A percentile compares a stretch with the other conserved stretches of the same genome.
These are phyloP conservation scores for Gentiana straminea DNA, from an alignment of 257 asterid species.

Conservation along the genomic window DNA sequence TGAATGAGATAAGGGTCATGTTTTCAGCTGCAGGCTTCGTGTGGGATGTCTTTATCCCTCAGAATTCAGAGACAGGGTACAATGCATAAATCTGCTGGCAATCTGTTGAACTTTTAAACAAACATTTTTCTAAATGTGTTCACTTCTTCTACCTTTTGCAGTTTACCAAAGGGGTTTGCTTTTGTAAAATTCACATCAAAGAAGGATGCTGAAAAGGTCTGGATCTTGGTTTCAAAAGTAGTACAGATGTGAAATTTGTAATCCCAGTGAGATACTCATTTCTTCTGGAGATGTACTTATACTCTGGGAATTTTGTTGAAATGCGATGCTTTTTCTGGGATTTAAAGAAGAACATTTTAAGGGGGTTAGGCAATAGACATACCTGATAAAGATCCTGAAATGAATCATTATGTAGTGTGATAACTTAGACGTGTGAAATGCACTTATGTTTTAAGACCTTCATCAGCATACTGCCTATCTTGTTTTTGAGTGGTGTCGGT, in stretches of 20 bases:
- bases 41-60: conserved; percentile 91
- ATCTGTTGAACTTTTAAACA: neutral
- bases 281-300: neutral
- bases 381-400: too few species aligned
- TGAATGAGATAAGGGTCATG: conserved; percentile 60
- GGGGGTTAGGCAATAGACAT: neutral
- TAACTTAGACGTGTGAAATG: too few species aligned
- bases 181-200: conserved; percentile 84
- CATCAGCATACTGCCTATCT: too few species aligned
- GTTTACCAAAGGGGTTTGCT: conserved; percentile 84
- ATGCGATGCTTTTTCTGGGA: neutral
- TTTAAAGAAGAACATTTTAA: neutral
- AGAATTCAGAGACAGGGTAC: conserved; percentile 74
- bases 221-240: neutral
- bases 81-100: neutral
- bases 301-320: neutral
- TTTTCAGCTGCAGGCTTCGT: conserved; percentile 70
- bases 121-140: conserved; percentile 2
- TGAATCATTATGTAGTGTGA: too few species aligned
- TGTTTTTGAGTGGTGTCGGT: too few species aligned
- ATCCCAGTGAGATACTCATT: neutral
- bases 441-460: too few species aligned
- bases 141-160: conserved; percentile 25
- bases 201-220: conserved; percentile 80
- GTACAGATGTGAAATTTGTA: neutral